Evolutionary conservation across 2,329 filamentous ascomycete genomes (phyloP).

Genomic region (Monosporascus cannonballus): DNA sequence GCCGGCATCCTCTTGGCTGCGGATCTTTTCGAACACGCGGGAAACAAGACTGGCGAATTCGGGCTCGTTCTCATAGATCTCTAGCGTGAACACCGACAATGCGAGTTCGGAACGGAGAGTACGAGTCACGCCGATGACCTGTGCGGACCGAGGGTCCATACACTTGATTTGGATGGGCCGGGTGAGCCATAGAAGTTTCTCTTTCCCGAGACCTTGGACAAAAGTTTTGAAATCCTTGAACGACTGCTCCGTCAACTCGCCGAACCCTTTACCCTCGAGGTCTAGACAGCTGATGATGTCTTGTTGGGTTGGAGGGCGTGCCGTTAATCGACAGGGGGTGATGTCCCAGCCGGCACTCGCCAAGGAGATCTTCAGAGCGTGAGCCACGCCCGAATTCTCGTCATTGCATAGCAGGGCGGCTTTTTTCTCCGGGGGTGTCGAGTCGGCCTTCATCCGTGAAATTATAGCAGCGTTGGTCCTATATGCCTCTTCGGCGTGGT

Average conservation of each 20-base stretch:
- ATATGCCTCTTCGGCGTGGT: constrained; percentile 11
- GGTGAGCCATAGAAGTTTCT: constrained; percentile 27
- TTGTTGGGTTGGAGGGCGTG: constrained; percentile 8
- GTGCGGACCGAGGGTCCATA: constrained; percentile 20
- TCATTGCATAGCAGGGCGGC: constrained; percentile 9
- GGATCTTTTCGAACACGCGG: constrained; percentile 18
- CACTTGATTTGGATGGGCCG: constrained; percentile 21
- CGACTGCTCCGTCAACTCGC: constrained; percentile 10
- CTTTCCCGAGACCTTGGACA: constrained; percentile 4
- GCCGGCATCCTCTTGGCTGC: constrained; percentile 10
- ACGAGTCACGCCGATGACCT: constrained; percentile 23
- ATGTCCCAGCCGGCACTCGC: constrained; percentile 12
- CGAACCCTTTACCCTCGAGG: constrained; percentile 20
- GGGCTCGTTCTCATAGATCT: constrained; percentile 18
- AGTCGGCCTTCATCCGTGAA: constrained; percentile 3
- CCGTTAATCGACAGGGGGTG: constrained; percentile 8
- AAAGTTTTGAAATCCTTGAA: constrained; percentile 13
- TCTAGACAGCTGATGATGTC: constrained; percentile 25
- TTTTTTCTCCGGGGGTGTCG: background rate
- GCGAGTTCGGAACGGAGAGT: constrained; percentile 25
- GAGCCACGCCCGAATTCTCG: constrained; percentile 5
- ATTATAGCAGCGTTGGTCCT: constrained; percentile 16
- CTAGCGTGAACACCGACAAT: constrained; percentile 23
- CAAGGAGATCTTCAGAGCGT: constrained; percentile 4
- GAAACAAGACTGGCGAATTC: constrained; percentile 7